phyloP scores from a whole-genome alignment of 768 basidiomycete genomes.

The Amanita inopinata region DNA sequence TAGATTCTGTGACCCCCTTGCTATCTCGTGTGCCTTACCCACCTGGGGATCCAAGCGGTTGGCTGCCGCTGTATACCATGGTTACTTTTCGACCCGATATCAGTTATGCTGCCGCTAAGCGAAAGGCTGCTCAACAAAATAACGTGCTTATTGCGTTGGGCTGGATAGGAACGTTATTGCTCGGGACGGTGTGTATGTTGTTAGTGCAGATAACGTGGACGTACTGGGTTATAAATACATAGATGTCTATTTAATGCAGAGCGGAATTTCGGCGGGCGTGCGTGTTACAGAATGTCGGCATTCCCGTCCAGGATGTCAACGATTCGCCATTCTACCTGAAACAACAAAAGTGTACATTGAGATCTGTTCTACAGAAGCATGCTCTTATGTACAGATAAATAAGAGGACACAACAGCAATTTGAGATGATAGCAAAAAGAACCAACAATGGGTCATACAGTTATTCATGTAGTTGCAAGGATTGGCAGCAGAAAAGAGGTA shows the following conservation, averaged over 20 bases:
- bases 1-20: conserved; percentile 35
- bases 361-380: conserved; percentile 10
- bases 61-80: conserved; percentile 96
- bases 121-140: conserved; percentile 63
- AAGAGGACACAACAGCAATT: conserved; percentile 2
- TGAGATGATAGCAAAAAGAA: conserved; percentile 16
- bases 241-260: conserved; percentile 19
- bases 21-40: conserved; percentile 50
- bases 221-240: conserved; percentile 6
- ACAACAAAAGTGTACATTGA: conserved; percentile 9
- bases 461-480: conserved; percentile 1
- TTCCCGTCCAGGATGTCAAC: conserved; percentile 14
- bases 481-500: background rate
- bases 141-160: conserved; percentile 42
- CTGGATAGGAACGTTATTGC: conserved; percentile 35
- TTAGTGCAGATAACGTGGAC: conserved; percentile 27
- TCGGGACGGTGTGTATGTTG: conserved; percentile 36
- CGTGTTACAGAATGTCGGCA: conserved; percentile 7
- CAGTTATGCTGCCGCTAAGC: conserved; percentile 74
- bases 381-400: conserved; percentile 10
- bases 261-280: conserved; percentile 4
- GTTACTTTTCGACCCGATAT: conserved; percentile 96
- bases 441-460: conserved; percentile 9
- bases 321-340: conserved; percentile 8
- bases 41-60: conserved; percentile 52